phyloP scores from a whole-genome alignment of 768 basidiomycete genomes.

The Amanita molliuscula region DNA sequence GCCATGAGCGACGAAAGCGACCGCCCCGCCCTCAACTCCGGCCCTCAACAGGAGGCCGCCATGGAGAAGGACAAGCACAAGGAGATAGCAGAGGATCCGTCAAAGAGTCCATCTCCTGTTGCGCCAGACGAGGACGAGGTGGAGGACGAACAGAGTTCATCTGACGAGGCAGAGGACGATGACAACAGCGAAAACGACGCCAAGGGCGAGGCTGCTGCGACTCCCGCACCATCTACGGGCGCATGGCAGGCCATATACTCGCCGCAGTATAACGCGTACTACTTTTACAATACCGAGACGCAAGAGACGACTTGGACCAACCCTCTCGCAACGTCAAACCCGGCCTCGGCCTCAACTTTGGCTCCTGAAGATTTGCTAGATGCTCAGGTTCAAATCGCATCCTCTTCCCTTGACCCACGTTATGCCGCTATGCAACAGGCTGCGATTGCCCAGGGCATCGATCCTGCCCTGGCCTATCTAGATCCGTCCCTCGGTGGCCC shows the following conservation, averaged over 20 bases:
- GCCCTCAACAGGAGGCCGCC: neutral
- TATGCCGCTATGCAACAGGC: constrained; percentile 54
- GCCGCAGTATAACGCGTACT: constrained; percentile 70
- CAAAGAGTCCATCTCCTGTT: neutral
- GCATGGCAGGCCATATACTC: constrained; percentile 80
- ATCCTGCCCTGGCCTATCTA: constrained; percentile 70
- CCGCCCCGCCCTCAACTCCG: neutral
- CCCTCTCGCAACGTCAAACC: constrained; percentile 40
- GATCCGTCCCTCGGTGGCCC: constrained; percentile 58
- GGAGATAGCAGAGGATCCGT: neutral
- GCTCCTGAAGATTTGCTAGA: constrained; percentile 16
- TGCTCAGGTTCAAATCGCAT: constrained; percentile 12
- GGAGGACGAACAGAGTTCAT: neutral
- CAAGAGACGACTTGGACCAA: constrained; percentile 81
- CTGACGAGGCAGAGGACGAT: neutral
- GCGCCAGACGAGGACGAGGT: neutral
- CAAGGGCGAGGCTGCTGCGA: constrained; percentile 1
- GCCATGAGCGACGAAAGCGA: constrained; percentile 4
- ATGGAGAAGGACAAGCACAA: neutral
- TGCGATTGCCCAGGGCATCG: constrained; percentile 71
- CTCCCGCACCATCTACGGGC: constrained; percentile 9
- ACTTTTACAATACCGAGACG: constrained; percentile 71
- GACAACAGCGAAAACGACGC: neutral
- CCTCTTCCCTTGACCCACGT: constrained; percentile 18
- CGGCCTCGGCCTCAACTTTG: constrained; percentile 15